Evolutionary conservation across 148 eudicot species (phyloP), one percentile per base, ranked within the genome.

Genomic region (Rheum nobile): DNA sequence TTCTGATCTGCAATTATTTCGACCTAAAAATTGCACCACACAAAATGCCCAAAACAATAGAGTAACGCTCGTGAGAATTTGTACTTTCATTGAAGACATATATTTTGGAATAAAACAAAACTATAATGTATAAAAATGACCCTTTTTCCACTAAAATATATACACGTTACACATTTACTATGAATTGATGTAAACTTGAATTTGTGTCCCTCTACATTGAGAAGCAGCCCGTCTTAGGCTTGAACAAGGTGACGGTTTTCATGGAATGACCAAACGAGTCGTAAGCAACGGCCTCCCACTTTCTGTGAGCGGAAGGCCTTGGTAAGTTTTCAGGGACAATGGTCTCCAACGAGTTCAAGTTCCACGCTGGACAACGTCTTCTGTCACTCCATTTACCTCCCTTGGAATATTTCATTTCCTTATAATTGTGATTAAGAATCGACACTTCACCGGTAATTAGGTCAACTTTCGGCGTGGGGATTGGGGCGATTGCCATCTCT

Each of bases 261-360:
- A 82, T 61, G 0, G 72, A 4, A 41, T 16, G 44, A 32, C 50
- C 73, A 24, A 11, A 61, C 24, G 75, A 22, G 52, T 74, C 32
- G 8, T 50, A 57, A 17, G 79, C 88, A 28, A 87, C 86, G 0
- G 76, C 71, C 72, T 89, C 97, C 95, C 92, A 88, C 28, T 80
- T 82, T 43, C 92, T 87, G 41, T 72, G 83, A 61, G 86, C 83
- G 42, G 83, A 82, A 21, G 92, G 95, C 78, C 98, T 80, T 4
- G 98, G 98, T 2, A 93, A 83, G 57, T 93, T 84, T 67, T 93
- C 98, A 26, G 98, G 98, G 72, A 93, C 97, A 70, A 93, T 81
- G 1, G 87, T 91, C 72, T 93, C 98, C 3, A 86, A 78, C 2
- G 97, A 86, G 77, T 89, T 91, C 75, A 80, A n/a, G 37, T 75